Conservation (phyloP, 225 moss, liverwort and hornwort species). For the Sphagnum contortum region DNA sequence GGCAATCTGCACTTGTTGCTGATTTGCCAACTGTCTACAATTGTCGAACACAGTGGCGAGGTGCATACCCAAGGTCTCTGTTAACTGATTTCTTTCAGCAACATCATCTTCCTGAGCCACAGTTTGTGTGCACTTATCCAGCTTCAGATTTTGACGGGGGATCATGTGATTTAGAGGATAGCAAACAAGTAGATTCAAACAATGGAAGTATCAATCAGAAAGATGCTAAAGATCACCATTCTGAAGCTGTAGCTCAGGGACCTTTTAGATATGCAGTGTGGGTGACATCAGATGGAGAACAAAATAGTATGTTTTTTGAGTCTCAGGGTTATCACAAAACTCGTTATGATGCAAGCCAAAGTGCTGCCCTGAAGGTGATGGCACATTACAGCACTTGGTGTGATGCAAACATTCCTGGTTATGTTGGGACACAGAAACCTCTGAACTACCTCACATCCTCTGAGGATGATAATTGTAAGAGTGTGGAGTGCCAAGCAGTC, state of each 20-base stretch:
- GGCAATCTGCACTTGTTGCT: slow-evolving; percentile 57
- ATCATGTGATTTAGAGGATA: slow-evolving; percentile 4
- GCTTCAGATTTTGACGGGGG: slow-evolving; percentile 10
- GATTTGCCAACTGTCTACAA: slow-evolving; percentile 66
- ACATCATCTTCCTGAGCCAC: slow-evolving; percentile 74
- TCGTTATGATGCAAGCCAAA: slow-evolving; percentile 80
- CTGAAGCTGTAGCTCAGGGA: slow-evolving; percentile 35
- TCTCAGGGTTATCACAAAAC: slow-evolving; percentile 71
- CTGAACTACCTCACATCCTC: slow-evolving; percentile 2
- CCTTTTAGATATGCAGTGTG: slow-evolving; percentile 54
- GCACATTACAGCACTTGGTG: slow-evolving; percentile 57
- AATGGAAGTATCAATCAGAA: slow-evolving; percentile 1
- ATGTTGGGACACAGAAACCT: slow-evolving; percentile 20
- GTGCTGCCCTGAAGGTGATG: slow-evolving; percentile 67
- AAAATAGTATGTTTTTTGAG: slow-evolving; percentile 16
- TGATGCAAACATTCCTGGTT: slow-evolving; percentile 35
- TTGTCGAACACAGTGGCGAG: slow-evolving; percentile 75
- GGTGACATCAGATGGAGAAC: slow-evolving; percentile 36
- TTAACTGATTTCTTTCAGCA: slow-evolving; percentile 80
- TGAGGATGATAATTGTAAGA: no score
- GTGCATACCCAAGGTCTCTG: slow-evolving; percentile 64
- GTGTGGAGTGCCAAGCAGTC: neutral
- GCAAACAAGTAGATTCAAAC: no score
- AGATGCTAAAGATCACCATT: slow-evolving; percentile 12
- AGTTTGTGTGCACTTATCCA: slow-evolving; percentile 37